Evolutionary conservation across 257 asterid genomes (phyloP).

Genomic region (Plantago major): DNA sequence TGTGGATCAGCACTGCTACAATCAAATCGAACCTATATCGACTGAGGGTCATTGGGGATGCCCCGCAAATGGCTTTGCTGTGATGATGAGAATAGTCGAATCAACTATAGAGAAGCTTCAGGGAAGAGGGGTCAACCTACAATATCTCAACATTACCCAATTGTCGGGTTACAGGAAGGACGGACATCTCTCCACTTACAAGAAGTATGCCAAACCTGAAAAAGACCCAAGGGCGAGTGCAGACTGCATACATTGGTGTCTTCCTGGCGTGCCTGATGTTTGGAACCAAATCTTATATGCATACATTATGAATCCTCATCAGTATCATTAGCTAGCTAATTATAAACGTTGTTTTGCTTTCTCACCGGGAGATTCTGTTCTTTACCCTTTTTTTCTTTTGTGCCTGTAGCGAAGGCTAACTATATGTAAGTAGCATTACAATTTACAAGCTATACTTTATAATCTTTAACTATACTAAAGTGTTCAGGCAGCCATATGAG

Average conservation of each 20-base stretch:
- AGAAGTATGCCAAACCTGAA: slow-evolving; percentile 14
- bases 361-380: neutral
- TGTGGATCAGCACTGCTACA: slow-evolving; percentile 29
- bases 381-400: neutral
- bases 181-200: slow-evolving; percentile 30
- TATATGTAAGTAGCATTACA: too few species aligned
- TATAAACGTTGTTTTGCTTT: neutral
- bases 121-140: slow-evolving; percentile 31
- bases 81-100: slow-evolving; percentile 44
- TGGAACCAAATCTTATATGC: slow-evolving; percentile 47
- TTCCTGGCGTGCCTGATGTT: slow-evolving; percentile 50
- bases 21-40: slow-evolving; percentile 26
- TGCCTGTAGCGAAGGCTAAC: too few species aligned
- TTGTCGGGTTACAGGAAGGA: slow-evolving; percentile 30
- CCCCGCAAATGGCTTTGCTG: slow-evolving; percentile 22
- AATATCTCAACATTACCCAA: slow-evolving; percentile 29
- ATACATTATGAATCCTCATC: slow-evolving; percentile 18
- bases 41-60: slow-evolving; percentile 32
- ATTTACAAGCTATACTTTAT: too few species aligned
- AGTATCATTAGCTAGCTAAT: neutral
- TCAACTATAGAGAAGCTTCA: slow-evolving; percentile 27
- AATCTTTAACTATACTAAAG: too few species aligned
- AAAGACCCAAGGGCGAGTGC: slow-evolving; percentile 19
- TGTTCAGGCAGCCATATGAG: too few species aligned
- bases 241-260: slow-evolving; percentile 49